Conservation (phyloP, 2,329 filamentous ascomycete genomes). For the Monosporascus cannonballus region DNA sequence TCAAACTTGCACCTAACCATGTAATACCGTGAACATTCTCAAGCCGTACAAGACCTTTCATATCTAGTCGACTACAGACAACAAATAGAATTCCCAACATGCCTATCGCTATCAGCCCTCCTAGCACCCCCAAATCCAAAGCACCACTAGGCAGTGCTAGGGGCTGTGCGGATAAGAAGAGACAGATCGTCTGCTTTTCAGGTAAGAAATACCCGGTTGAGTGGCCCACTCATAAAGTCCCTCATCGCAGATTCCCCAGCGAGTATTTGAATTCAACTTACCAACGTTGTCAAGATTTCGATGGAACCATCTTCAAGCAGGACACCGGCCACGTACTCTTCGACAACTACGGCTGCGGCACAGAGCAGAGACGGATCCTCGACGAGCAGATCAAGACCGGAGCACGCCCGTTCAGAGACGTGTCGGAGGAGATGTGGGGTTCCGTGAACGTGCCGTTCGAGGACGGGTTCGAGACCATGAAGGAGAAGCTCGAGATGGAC, state of each 20-base stretch:
- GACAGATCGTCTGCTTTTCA: conserved; percentile 55
- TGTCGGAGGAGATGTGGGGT: conserved; percentile 68
- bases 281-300: conserved; percentile 49
- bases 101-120: conserved; percentile 32
- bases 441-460: conserved; percentile 62
- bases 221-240: too few species aligned
- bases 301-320: conserved; percentile 68
- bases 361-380: conserved; percentile 46
- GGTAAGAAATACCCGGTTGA: conserved; percentile 29
- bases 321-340: conserved; percentile 65
- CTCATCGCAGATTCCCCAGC: too few species aligned
- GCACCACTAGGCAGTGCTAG: conserved; percentile 17
- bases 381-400: conserved; percentile 60
- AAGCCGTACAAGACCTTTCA: background rate
- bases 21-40: too few species aligned
- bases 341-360: conserved; percentile 58
- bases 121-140: conserved; percentile 24
- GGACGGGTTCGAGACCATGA: conserved; percentile 60
- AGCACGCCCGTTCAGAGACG: conserved; percentile 60
- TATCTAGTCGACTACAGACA: background rate
- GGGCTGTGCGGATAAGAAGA: conserved; percentile 34
- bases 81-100: conserved; percentile 23
- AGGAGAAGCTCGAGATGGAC: conserved; percentile 56
- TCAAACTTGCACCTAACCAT: too few species aligned
- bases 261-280: background rate